Conservation (phyloP, 1,284 basidiomycete genomes). For the Ceratobasidium sp. region DNA sequence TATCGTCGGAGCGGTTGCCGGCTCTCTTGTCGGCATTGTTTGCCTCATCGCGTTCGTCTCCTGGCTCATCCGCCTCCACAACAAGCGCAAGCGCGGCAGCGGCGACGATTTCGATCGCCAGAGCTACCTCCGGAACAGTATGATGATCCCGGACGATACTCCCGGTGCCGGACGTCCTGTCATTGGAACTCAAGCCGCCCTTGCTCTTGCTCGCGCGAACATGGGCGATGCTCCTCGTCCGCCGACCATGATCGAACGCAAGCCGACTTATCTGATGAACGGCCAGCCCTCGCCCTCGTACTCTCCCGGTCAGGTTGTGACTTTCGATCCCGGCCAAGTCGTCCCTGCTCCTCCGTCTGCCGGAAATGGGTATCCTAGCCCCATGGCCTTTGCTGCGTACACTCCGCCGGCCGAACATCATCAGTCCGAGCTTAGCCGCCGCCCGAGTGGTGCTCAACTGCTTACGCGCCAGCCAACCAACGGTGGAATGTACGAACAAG, state of each 20-base stretch:
- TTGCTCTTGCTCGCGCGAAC: conserved; percentile 45
- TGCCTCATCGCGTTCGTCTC: conserved; percentile 42
- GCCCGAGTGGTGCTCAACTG: conserved; percentile 46
- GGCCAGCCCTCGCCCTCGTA: conserved; percentile 39
- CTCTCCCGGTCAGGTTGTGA: conserved; percentile 31
- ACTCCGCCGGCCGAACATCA: conserved; percentile 48
- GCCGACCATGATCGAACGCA: conserved; percentile 49
- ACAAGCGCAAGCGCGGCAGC: conserved; percentile 40
- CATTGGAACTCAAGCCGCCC: conserved; percentile 45
- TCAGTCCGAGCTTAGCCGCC: conserved; percentile 47
- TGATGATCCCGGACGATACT: conserved; percentile 49
- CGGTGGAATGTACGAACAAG: conserved; percentile 40
- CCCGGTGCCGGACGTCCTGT: conserved; percentile 35
- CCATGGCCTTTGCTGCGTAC: conserved; percentile 40
- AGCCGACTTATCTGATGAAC: conserved; percentile 14
- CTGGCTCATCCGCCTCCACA: conserved; percentile 45
- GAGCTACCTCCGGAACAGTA: conserved; percentile 49
- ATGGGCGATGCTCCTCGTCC: conserved; percentile 48
- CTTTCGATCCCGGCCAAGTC: conserved; percentile 40
- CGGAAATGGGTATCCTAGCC: conserved; percentile 23
- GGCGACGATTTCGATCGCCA: conserved; percentile 47
- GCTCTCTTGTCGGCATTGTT: conserved; percentile 33
- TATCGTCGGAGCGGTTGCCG: conserved; percentile 48
- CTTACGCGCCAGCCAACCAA: conserved; percentile 40
- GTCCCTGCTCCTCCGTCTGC: conserved; percentile 12